Evolutionary conservation across 306 rosid species (phyloP).

Genomic region (Vicia villosa): DNA sequence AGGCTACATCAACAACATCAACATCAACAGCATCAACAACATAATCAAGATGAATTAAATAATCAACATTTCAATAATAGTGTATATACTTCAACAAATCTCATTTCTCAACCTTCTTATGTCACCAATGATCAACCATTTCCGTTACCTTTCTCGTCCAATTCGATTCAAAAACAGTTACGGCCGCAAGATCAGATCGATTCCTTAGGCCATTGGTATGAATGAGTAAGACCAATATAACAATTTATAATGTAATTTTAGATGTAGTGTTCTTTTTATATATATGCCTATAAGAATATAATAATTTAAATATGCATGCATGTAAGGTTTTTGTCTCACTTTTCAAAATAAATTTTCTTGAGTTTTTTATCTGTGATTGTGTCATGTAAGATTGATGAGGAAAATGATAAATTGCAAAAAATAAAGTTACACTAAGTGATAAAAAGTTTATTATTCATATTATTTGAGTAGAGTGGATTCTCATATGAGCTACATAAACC

Average conservation of each 20-base stretch:
- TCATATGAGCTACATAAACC: background rate
- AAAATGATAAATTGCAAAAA: background rate
- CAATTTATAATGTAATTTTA: constrained; percentile 29
- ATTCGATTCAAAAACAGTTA: constrained; percentile 59
- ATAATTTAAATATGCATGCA: background rate
- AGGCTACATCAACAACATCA: constrained; percentile 42
- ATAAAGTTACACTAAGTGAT: background rate
- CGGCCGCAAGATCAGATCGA: constrained; percentile 62
- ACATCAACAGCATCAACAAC: constrained; percentile 30
- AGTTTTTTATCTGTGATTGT: background rate
- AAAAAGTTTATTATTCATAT: background rate
- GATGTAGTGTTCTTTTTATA: background rate
- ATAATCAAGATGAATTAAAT: constrained; percentile 36
- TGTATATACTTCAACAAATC: constrained; percentile 55
- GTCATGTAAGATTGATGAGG: background rate
- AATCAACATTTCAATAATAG: constrained; percentile 35
- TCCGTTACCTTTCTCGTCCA: constrained; percentile 56
- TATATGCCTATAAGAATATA: constrained; percentile 21
- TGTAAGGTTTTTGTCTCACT: background rate
- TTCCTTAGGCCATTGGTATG: constrained; percentile 50
- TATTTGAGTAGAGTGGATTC: background rate
- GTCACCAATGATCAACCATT: constrained; percentile 55
- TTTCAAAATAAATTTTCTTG: constrained; percentile 18
- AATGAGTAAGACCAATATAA: constrained; percentile 35
- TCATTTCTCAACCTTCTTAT: constrained; percentile 54